Conservation (phyloP, 371 early-diverging fungal species). For the Mortierella sp. region DNA sequence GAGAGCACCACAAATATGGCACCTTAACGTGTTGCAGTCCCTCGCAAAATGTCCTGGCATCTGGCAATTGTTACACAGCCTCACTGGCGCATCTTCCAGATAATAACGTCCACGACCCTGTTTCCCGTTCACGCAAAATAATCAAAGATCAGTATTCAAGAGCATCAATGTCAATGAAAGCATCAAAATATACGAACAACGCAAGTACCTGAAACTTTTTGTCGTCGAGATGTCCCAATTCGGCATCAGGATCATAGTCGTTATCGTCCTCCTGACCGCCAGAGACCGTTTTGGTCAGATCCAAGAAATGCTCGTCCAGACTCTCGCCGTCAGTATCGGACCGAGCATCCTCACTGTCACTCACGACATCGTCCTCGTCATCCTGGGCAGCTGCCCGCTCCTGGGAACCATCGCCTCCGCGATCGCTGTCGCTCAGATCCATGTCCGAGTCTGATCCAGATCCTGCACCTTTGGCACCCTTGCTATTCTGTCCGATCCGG, state of each 20-base stretch:
- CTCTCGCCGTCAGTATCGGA: conserved; percentile 1
- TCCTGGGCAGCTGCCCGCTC: not conserved
- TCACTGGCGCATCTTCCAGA: not conserved
- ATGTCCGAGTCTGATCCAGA: conserved; percentile 4
- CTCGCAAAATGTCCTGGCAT: conserved; percentile 1
- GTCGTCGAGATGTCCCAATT: conserved; percentile 39
- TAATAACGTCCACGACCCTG: conserved; percentile 4
- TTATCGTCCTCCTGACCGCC: conserved; percentile 10
- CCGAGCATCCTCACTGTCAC: not conserved
- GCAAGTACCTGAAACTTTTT: conserved; percentile 40
- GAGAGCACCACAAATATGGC: conserved; percentile 39
- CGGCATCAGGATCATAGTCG: conserved; percentile 28
- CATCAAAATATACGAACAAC: not conserved
- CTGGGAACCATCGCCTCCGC: not conserved
- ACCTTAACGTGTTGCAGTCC: not conserved
- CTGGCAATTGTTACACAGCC: conserved; percentile 4
- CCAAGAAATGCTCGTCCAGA: conserved; percentile 33
- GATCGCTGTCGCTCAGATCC: not conserved
- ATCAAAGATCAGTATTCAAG: not conserved
- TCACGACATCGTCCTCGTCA: not conserved
- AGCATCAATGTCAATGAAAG: not conserved
- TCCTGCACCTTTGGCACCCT: not conserved
- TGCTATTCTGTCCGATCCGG: not conserved
- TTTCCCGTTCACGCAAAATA: not conserved
- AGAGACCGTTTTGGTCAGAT: conserved; percentile 12